Percentiles rank a stretch among this genome's conserved stretches.
These are phyloP conservation scores for Fusarium protoensiforme DNA, from an alignment of 2,329 filamentous ascomycete species.

Conservation along the genomic window DNA sequence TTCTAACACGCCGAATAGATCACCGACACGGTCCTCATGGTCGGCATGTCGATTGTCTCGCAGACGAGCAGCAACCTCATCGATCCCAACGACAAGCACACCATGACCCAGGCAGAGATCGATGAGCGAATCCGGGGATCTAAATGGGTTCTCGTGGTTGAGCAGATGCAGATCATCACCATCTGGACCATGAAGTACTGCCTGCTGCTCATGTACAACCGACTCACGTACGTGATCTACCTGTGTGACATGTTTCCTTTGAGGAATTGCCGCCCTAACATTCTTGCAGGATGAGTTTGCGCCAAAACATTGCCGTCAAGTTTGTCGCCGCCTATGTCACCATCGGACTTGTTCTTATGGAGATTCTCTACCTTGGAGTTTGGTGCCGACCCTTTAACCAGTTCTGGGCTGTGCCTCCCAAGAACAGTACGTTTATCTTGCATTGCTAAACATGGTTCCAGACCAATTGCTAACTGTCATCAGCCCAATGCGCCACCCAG, in stretches of 20 bases:
- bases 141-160: conserved; percentile 71
- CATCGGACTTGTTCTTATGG: conserved; percentile 60
- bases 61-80: conserved; percentile 70
- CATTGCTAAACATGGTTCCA: not conserved
- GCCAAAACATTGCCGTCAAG: conserved; percentile 60
- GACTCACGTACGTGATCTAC: conserved; percentile 58
- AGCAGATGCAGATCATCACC: conserved; percentile 70
- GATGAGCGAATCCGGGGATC: conserved; percentile 60
- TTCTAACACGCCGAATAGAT: conserved; percentile 42
- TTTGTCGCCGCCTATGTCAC: conserved; percentile 59
- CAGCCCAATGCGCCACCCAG: conserved; percentile 67
- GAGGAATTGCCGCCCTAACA: conserved; percentile 18
- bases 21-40: conserved; percentile 65
- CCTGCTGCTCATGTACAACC: conserved; percentile 67
- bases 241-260: too few species aligned
- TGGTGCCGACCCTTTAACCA: conserved; percentile 67
- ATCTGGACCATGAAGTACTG: conserved; percentile 68
- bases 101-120: conserved; percentile 51
- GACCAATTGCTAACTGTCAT: conserved; percentile 15
- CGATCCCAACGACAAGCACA: conserved; percentile 60
- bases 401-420: conserved; percentile 68
- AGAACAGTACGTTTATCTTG: conserved; percentile 52
- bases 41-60: conserved; percentile 65
- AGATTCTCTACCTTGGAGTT: conserved; percentile 60
- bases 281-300: conserved; percentile 54